Percentiles rank a stretch among this genome's conserved stretches.
phyloP scores from a whole-genome alignment of 192 early-diverging fungal genomes.

The Diversispora eburnea region DNA sequence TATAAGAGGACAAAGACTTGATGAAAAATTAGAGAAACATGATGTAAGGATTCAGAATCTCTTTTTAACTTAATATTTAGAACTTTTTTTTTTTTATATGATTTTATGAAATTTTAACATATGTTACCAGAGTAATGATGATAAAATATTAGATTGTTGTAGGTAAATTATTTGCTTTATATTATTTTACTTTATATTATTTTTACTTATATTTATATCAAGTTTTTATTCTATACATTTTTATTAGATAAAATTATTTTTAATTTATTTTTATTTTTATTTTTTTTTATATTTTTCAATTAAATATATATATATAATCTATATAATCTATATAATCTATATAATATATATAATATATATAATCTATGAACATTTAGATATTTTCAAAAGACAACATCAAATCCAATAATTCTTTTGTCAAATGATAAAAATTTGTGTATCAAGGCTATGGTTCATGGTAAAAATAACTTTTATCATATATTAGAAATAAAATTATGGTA shows the following conservation, averaged over 20 bases:
- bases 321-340: not conserved
- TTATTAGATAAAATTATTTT: no score
- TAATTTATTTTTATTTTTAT: no score
- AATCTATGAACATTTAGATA: slow-evolving; percentile 25
- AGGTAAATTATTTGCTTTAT: slow-evolving; percentile 32
- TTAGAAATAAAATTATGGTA: not conserved
- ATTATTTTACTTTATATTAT: not conserved
- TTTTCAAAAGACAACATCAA: slow-evolving; percentile 28
- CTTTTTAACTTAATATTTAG: not conserved
- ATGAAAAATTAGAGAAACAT: slow-evolving; percentile 39
- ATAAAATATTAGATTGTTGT: slow-evolving; percentile 58
- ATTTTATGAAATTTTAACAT: not conserved
- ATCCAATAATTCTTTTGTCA: slow-evolving; percentile 44
- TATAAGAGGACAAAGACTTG: slow-evolving; percentile 49
- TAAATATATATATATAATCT: not conserved
- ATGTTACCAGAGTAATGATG: slow-evolving; percentile 42
- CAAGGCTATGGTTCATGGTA: slow-evolving; percentile 53
- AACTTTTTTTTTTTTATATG: not conserved
- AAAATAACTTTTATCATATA: not conserved
- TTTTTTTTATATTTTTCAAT: not conserved
- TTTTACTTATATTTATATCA: not conserved
- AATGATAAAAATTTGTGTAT: slow-evolving; percentile 57
- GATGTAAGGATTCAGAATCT: slow-evolving; percentile 15
- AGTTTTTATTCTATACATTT: no score
- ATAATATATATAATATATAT: not conserved